Conservation (phyloP, 1,284 basidiomycete genomes). For the Cutaneotrichosporon mucoides region DNA sequence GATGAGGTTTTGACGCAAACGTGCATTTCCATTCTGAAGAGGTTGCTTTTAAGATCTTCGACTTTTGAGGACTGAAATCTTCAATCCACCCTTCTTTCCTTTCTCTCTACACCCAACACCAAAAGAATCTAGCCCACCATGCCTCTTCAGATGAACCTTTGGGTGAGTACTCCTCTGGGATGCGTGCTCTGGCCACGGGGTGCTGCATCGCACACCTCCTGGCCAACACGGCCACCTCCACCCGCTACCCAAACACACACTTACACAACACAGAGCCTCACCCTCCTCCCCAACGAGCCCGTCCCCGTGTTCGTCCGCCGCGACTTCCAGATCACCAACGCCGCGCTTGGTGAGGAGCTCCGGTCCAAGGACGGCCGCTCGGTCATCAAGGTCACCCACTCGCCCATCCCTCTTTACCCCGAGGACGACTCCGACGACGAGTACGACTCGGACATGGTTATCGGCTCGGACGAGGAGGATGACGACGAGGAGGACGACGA, state of each 20-base stretch:
- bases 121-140: slow-evolving; percentile 25
- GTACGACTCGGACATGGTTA: slow-evolving; percentile 38
- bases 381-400: slow-evolving; percentile 72
- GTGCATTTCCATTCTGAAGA: neutral
- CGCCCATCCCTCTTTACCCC: slow-evolving; percentile 42
- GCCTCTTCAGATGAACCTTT: slow-evolving; percentile 43
- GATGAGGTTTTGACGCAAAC: neutral
- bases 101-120: neutral
- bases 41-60: too few relatives aligned
- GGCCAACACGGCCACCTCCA: too few relatives aligned
- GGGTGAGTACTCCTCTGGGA: slow-evolving; percentile 30
- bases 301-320: slow-evolving; percentile 61
- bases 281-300: slow-evolving; percentile 51
- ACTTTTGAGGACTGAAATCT: too few relatives aligned
- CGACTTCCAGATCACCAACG: slow-evolving; percentile 79
- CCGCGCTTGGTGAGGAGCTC: slow-evolving; percentile 71
- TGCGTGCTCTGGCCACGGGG: too few relatives aligned
- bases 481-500: slow-evolving; percentile 37
- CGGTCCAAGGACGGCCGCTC: slow-evolving; percentile 63
- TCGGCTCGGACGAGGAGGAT: slow-evolving; percentile 39
- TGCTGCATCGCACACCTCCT: too few relatives aligned
- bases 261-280: slow-evolving; percentile 23
- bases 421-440: slow-evolving; percentile 49
- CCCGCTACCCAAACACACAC: too few relatives aligned
- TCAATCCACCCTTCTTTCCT: too few relatives aligned